Evolutionary conservation across 2,329 filamentous ascomycete genomes (phyloP), one percentile per base, ranked within the genome.

Genomic region (Huntiella savannae): DNA sequence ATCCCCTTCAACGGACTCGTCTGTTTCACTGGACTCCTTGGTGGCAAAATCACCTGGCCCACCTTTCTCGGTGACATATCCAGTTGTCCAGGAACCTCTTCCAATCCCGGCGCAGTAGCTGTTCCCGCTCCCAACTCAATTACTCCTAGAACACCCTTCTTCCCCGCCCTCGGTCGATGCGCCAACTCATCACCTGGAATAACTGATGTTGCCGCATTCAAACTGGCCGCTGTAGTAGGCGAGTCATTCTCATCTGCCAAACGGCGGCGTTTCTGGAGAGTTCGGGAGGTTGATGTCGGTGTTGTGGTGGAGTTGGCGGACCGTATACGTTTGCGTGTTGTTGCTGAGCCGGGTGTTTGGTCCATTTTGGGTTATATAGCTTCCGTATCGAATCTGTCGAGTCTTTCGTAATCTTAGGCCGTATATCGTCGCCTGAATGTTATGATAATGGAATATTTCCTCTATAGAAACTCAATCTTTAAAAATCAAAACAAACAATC

Each of bases 1-100:
- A 77, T 78, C 5, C 73, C 64, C 54, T 70, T 75, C 7, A 69
- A 63, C n/a, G 57, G 51, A 34, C 50, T 37, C 33, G 45, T 48
- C 10, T 44, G 15, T 3, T 46, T 49, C 4, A 46, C 22, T 3
- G 48, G 48, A 12, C 43, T 46, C 13, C 40, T 38, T 6, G 44
- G 40, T 4, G 44, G 43, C 19, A 35, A 17, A 7, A 34, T 43
- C 12, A 16, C 32, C 22, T 28, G 22, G 22, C 22, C 22, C 3
- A 17, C n/a, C 19, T 49, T 49, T 5, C 41, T 33, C 8, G 44
- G 43, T 5, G 48, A 49, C 36, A 44, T 46, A 22, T 49, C 38
- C n/a, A 39, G 2, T 13, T 41, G 45, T 15, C 16, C 37, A 3
- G n/a, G 5, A 7, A 17, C 22, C 32, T n/a, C 36, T 2, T 13